Conservation (phyloP, 2,329 filamentous ascomycete species). For the Penicillium sp. region DNA sequence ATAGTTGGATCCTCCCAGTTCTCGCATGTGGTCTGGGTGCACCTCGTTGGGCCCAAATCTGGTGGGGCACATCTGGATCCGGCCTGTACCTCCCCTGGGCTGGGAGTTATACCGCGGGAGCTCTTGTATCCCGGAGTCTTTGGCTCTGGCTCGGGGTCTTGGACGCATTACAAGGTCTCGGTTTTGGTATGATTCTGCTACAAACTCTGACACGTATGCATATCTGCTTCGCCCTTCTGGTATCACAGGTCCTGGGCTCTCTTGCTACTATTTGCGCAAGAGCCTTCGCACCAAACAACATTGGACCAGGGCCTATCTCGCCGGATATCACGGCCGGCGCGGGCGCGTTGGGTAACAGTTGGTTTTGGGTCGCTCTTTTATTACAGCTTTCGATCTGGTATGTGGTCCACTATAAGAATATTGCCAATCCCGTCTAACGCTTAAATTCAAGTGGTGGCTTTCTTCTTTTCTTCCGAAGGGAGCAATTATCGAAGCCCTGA, state of each 20-base stretch:
- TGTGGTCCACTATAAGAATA: constrained; percentile 46
- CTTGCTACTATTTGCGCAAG: constrained; percentile 61
- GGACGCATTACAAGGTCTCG: constrained; percentile 64
- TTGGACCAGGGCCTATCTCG: constrained; percentile 62
- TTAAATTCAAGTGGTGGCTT: constrained; percentile 35
- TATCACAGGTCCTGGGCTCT: constrained; percentile 61
- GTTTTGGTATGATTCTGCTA: constrained; percentile 66
- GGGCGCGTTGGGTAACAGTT: constrained; percentile 48
- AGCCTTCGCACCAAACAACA: constrained; percentile 59
- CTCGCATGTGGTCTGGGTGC: constrained; percentile 65
- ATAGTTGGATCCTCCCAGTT: constrained; percentile 66
- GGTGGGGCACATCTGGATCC: constrained; percentile 62
- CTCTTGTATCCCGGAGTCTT: constrained; percentile 56
- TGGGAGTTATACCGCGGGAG: constrained; percentile 52
- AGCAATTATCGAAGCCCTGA: constrained; percentile 46
- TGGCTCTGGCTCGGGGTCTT: constrained; percentile 68
- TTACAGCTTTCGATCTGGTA: constrained; percentile 60
- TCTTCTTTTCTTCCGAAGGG: constrained; percentile 46
- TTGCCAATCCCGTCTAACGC: neutral
- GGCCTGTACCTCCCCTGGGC: constrained; percentile 64
- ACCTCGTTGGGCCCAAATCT: constrained; percentile 66
- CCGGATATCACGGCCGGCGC: constrained; percentile 57
- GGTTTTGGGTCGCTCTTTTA: constrained; percentile 61
- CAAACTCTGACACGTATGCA: constrained; percentile 65
- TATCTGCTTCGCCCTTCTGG: constrained; percentile 60